Conservation (phyloP, 2,329 filamentous ascomycete species). For the Emergomyces africanus region DNA sequence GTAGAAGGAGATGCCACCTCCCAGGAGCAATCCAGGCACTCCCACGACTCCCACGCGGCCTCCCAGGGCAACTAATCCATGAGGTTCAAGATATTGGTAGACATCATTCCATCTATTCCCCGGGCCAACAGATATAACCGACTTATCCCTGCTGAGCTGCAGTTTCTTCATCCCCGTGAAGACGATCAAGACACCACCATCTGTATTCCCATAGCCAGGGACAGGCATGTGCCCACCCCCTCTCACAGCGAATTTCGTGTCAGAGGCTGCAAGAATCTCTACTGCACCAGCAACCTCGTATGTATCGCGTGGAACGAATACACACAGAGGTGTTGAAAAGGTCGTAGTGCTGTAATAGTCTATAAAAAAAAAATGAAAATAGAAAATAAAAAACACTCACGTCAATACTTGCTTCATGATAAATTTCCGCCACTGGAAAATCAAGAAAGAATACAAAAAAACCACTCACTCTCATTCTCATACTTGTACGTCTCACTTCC, state of each 20-base stretch:
- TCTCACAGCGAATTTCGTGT: slow-evolving; percentile 17
- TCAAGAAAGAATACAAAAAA: neutral
- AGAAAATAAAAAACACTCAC: no score
- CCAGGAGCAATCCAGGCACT: slow-evolving; percentile 23
- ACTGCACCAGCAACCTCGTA: slow-evolving; percentile 17
- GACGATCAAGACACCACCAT: slow-evolving; percentile 19
- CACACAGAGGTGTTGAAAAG: slow-evolving; percentile 15
- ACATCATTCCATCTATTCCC: slow-evolving; percentile 23
- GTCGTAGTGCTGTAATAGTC: neutral
- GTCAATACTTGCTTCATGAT: neutral
- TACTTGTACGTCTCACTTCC: neutral
- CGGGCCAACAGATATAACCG: slow-evolving; percentile 17
- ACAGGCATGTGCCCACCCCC: slow-evolving; percentile 1
- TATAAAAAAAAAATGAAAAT: no score
- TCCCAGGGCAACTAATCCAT: slow-evolving; percentile 20
- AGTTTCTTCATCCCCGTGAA: slow-evolving; percentile 14
- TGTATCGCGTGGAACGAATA: slow-evolving; percentile 18
- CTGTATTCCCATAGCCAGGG: neutral
- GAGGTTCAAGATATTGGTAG: slow-evolving; percentile 20
- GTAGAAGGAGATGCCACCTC: slow-evolving; percentile 24
- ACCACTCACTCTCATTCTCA: neutral
- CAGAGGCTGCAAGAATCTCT: slow-evolving; percentile 13
- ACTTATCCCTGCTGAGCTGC: slow-evolving; percentile 16
- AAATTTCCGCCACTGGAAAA: neutral
- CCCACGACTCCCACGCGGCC: slow-evolving; percentile 24